Base-by-base conservation (phyloP, 805 yeast genomes). In the Zygosaccharomyces kombuchaensis region DNA sequence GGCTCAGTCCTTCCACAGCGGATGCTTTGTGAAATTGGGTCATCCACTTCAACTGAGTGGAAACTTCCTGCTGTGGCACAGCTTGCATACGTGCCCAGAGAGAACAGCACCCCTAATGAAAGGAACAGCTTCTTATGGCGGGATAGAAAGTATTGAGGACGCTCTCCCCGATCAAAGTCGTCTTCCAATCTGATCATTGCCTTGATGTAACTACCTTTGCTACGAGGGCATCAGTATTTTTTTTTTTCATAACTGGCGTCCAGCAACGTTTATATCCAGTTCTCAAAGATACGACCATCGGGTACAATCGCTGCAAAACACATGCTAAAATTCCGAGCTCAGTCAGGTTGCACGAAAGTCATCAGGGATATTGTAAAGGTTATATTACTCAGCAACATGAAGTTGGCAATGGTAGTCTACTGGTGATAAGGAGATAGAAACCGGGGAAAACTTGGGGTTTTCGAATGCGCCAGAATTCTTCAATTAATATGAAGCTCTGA, bases 121-220 rank as follows among this genome's bases (percentile, higher is more conserved):
- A 44, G 32, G 16, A 51, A 34, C 21, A 46, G 23, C 19, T 36
- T 45, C 40, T 42, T 27, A 43, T 35, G 40, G 14, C 34, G 41
- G 19, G 34, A 38, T 34, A 21, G 31, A 17, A 27, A 27, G 14
- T 25, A 17, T 16, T 17, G 41, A 10, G 27, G 12, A 9, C 12
- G 34, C 10, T 10, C 16, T 16, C 27, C 21, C n/a, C 32, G 13
- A 10, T 26, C 34, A 7, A 16, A 27, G 6, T 26, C 86, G 98
- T 71, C 26, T 25, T 38, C 41, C 23, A 38, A 16, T 38, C 34
- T 38, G 21, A 27, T 27, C 41, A 38, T 38, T 27, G 4, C 12
- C 16, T 9, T 13, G 32, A 29, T 13, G 32, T n/a, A n/a, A n/a
- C n/a, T n/a, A n/a, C n/a, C n/a, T n/a, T n/a, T n/a, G n/a, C n/a